Percentiles rank a stretch among this genome's conserved stretches.
Conservation (phyloP, 1,139 yeast genomes). For the Suhomyces taliae region DNA sequence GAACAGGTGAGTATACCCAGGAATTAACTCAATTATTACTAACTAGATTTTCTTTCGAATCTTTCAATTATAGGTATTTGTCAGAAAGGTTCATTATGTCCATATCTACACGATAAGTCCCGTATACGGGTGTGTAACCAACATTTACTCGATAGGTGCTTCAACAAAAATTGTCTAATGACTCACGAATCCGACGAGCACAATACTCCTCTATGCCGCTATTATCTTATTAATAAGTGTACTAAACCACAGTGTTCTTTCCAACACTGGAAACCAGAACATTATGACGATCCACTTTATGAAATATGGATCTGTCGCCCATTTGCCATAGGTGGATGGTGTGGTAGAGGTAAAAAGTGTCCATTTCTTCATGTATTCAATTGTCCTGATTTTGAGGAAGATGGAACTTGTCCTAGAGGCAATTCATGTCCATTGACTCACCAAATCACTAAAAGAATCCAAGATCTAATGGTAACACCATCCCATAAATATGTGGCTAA, state of each 20-base stretch:
- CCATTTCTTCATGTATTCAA: conserved; percentile 56
- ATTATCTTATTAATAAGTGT: conserved; percentile 52
- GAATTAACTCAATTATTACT: conserved; percentile 13
- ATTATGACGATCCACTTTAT: conserved; percentile 40
- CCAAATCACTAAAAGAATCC: conserved; percentile 32
- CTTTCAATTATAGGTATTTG: conserved; percentile 47
- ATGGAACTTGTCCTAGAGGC: conserved; percentile 56
- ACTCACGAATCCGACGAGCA: conserved; percentile 60
- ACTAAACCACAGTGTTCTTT: conserved; percentile 55
- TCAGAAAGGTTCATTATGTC: conserved; percentile 52
- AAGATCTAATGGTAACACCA: conserved; percentile 26
- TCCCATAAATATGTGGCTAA: conserved; percentile 18
- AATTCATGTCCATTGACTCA: conserved; percentile 52
- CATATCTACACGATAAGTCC: conserved; percentile 51
- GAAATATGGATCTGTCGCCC: conserved; percentile 59
- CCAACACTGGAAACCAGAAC: conserved; percentile 39
- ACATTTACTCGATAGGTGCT: conserved; percentile 49
- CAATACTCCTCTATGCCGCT: conserved; percentile 68
- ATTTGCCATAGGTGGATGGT: conserved; percentile 69
- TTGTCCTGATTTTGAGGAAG: conserved; percentile 72
- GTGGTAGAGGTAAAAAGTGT: conserved; percentile 61
- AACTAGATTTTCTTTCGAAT: conserved; percentile 20
- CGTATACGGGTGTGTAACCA: conserved; percentile 58
- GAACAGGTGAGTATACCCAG: conserved; percentile 38
- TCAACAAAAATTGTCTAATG: conserved; percentile 46